Evolutionary conservation across 192 early-diverging fungal species (phyloP), one percentile per base, ranked within the genome.

Genomic region (Phycomyces blakesleeanus): DNA sequence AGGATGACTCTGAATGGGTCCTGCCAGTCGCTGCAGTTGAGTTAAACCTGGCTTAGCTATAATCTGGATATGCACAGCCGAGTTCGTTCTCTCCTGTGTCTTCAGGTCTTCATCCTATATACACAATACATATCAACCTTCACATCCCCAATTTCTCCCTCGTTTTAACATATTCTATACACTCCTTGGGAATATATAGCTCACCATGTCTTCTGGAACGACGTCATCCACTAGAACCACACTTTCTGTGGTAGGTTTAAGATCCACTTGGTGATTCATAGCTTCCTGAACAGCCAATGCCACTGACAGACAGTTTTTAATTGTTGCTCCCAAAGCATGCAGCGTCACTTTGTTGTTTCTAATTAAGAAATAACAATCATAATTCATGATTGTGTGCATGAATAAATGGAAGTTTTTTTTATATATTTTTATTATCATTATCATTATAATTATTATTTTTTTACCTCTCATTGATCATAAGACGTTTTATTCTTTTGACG

Each of bases 241-340:
- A 2, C 89, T 90, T 16, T 79, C 81, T 15, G 89, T 92, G 1
- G 80, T 82, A 21, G 85, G 78, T 18, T 88, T 81, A 58, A 83
- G 79, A 41, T 75, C 68, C 22, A 85, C 76, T 70, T 87, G 81
- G 53, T 79, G 72, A n/a, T 76, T 74, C 34, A 85, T 72, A 11
- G 81, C 72, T n/a, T 71, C 73, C 55, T 86, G 83, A 47, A 89
- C 63, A 3, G 78, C 74, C 62, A 88, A 71, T 14, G 91, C 87
- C 20, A 93, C 77, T 38, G 77, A 69, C 41, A 92, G 82, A 0
- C 91, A 86, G 21, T 79, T 79, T 20, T 79, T 78, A 15, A 93
- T 87, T 16, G 88, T 85, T 16, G 88, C 86, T 26, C 92, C 91
- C 42, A 94, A 80, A 20, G 87, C 92, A 60, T 93, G 92, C 22